Evolutionary conservation across 2,329 filamentous ascomycete species (phyloP), one percentile per base, ranked within the genome.

Genomic region (Fusarium sp.): DNA sequence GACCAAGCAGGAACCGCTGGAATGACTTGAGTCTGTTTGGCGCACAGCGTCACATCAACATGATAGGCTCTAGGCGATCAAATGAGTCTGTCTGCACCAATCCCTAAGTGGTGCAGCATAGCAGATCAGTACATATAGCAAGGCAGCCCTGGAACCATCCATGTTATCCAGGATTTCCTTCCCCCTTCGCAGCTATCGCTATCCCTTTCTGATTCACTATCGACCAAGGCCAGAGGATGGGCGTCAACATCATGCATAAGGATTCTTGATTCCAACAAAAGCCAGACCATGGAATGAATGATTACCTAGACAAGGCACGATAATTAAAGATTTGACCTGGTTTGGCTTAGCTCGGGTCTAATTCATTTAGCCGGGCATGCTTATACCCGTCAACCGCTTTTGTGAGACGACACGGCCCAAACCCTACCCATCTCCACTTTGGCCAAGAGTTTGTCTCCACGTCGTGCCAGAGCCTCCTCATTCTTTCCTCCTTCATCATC

Each of bases 401-500:
- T 42, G 32, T 19, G 45, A 56, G 32, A 45, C 32, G 44, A 53
- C 28, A 43, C 28, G 15, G 34, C 45, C 13, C 34, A 57, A 53
- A 38, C 58, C 63, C 54, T 52, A 51, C 25, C 10, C 15, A 32
- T 59, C 36, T 9, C 62, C 64, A 66, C 63, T 51, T 32, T 39
- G n/a, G 53, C 40, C 49, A 53, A 58, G 29, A 43, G 47, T 52
- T 53, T 55, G 51, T 50, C 60, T 43, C 63, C 53, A 58, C 36
- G 49, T 57, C 35, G 36, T 42, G 24, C 31, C 41, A n/a, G 45
- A 65, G 56, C 50, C 60, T 52, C 50, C 56, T 35, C 55, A 60
- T 64, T 29, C 52, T 53, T 60, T 40, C 43, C 38, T 67, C 63
- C 55, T 64, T 43, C 68, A 70, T 55, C 68, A 67, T 69, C 65